Percentiles rank a stretch among this genome's conserved stretches.
These are phyloP conservation scores for Coccinonectria pachysandricola DNA, from an alignment of 2,329 filamentous ascomycete genomes.

Conservation along the genomic window DNA sequence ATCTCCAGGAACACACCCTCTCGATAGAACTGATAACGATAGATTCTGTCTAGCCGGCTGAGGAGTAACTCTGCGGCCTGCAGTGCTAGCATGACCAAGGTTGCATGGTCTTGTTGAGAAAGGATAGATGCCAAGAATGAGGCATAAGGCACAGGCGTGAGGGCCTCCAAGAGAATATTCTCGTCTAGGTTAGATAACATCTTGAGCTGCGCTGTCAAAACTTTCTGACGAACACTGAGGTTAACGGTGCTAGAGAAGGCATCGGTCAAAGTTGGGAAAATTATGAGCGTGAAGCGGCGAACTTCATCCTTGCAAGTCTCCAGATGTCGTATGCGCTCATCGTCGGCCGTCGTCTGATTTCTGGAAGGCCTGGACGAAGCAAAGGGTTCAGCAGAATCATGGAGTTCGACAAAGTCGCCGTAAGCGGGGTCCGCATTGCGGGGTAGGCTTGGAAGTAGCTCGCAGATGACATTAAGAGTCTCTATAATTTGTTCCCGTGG, in stretches of 20 bases:
- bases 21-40: conserved; percentile 92
- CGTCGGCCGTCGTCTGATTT: conserved; percentile 46
- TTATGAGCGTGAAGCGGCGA: conserved; percentile 81
- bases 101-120: conserved; percentile 86
- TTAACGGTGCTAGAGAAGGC: conserved; percentile 98
- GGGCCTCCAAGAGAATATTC: conserved; percentile 70
- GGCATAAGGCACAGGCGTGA: conserved; percentile 84
- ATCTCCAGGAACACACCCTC: conserved; percentile 95
- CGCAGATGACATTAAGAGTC: conserved; percentile 94
- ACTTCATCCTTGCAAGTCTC: conserved; percentile 78
- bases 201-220: conserved; percentile 89
- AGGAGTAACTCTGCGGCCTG: conserved; percentile 85
- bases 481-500: conserved; percentile 95
- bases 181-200: conserved; percentile 95
- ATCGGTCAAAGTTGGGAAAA: conserved; percentile 90
- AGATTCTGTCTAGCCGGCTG: conserved; percentile 73
- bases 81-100: conserved; percentile 74
- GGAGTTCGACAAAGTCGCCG: conserved; percentile 35
- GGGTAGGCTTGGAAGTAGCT: conserved; percentile 71
- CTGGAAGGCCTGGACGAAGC: conserved; percentile 24
- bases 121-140: conserved; percentile 93
- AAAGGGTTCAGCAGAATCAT: conserved; percentile 28
- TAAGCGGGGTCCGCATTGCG: conserved; percentile 36
- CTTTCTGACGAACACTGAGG: conserved; percentile 85
- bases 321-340: conserved; percentile 73